phyloP scores from a whole-genome alignment of 2,329 filamentous ascomycete species.

The Canariomyces notabilis region DNA sequence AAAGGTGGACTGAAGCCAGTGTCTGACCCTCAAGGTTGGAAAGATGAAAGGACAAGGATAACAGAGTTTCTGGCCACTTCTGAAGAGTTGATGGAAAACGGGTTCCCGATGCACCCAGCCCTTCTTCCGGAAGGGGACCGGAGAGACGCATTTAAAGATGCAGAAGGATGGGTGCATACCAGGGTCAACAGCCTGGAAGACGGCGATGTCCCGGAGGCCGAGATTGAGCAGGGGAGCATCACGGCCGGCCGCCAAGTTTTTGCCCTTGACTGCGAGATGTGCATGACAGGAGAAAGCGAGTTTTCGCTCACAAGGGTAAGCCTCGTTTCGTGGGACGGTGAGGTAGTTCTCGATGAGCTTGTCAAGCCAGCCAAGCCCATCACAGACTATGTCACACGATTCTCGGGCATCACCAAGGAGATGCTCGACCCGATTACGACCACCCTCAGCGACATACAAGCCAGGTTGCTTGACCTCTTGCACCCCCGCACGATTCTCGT shows the following conservation, averaged over 20 bases:
- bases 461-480: conserved; percentile 66
- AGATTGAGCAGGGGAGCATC: conserved; percentile 75
- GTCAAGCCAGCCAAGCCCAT: conserved; percentile 89
- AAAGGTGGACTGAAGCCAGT: conserved; percentile 56
- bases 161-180: conserved; percentile 80
- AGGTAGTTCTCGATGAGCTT: conserved; percentile 77
- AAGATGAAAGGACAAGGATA: conserved; percentile 73
- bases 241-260: conserved; percentile 75
- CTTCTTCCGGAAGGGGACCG: conserved; percentile 58
- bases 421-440: conserved; percentile 82
- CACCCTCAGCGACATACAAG: conserved; percentile 75
- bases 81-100: conserved; percentile 74
- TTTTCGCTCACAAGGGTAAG: conserved; percentile 87
- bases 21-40: conserved; percentile 60
- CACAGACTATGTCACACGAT: conserved; percentile 84
- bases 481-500: conserved; percentile 68
- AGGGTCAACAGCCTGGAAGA: conserved; percentile 61
- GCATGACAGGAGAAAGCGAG: conserved; percentile 72
- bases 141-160: conserved; percentile 46
- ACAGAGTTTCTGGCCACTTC: conserved; percentile 69
- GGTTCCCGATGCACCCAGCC: conserved; percentile 79
- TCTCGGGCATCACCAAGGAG: conserved; percentile 84
- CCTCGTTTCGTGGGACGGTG: conserved; percentile 78
- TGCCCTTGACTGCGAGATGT: conserved; percentile 96
- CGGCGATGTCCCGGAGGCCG: conserved; percentile 60